A percentile compares a stretch with the other conserved stretches of the same genome.
phyloP scores from a whole-genome alignment of 2,329 filamentous ascomycete species.

The Trichocomaceae sp. region DNA sequence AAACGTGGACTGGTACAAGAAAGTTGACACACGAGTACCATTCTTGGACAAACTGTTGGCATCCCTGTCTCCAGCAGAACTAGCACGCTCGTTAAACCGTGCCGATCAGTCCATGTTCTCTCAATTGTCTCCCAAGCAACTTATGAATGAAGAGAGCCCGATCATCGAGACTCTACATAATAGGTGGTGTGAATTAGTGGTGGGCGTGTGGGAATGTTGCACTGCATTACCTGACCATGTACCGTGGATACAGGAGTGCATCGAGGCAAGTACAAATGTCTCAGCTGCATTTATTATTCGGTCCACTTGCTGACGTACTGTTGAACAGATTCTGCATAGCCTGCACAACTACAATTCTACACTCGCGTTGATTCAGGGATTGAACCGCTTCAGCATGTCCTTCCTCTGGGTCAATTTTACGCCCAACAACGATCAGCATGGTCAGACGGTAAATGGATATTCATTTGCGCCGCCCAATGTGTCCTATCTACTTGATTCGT shows the following conservation, averaged over 20 bases:
- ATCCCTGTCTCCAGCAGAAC: constrained; percentile 25
- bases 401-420: constrained; percentile 16
- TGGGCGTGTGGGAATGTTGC: constrained; percentile 34
- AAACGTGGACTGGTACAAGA: constrained; percentile 29
- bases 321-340: constrained; percentile 24
- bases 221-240: constrained; percentile 29
- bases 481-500: constrained; percentile 23
- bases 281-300: neutral
- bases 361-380: constrained; percentile 30
- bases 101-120: constrained; percentile 28
- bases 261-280: constrained; percentile 24
- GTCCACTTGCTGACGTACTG: neutral
- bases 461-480: constrained; percentile 22
- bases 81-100: constrained; percentile 28
- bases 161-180: constrained; percentile 19
- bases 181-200: constrained; percentile 28
- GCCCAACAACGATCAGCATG: constrained; percentile 10
- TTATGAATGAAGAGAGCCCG: constrained; percentile 20
- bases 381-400: constrained; percentile 28
- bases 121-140: constrained; percentile 19
- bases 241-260: constrained; percentile 29
- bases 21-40: constrained; percentile 26
- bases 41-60: constrained; percentile 31
- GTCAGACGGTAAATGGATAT: constrained; percentile 18
- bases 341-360: constrained; percentile 33